Conservation (phyloP, 2,329 filamentous ascomycete genomes). For the Huntiella savannae region DNA sequence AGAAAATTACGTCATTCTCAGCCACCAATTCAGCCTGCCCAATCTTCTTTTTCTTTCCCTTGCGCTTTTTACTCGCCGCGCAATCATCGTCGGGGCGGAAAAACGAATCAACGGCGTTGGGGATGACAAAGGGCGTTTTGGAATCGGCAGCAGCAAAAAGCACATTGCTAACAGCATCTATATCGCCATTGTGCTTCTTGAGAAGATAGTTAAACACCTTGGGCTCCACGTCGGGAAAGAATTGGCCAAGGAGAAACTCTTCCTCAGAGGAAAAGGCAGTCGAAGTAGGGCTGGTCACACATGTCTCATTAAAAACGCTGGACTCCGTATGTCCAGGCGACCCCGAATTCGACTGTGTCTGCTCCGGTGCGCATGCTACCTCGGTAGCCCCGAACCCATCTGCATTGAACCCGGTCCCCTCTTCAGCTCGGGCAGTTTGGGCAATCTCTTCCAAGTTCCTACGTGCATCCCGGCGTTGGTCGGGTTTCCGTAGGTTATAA, state of each 20-base stretch:
- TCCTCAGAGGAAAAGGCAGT: conserved; percentile 2
- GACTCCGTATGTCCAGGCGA: too few species aligned
- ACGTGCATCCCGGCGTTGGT: conserved; percentile 34
- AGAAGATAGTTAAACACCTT: conserved; percentile 3
- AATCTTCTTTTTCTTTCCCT: conserved; percentile 21
- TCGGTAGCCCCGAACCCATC: conserved; percentile 29
- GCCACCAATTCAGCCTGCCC: conserved; percentile 16
- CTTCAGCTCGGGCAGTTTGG: conserved; percentile 42
- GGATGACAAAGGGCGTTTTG: conserved; percentile 17
- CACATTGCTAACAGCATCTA: conserved; percentile 48
- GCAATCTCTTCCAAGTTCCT: conserved; percentile 47
- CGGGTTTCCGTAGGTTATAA: conserved; percentile 39
- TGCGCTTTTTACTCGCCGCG: conserved; percentile 14
- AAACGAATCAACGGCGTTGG: conserved; percentile 72
- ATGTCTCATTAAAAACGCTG: too few species aligned
- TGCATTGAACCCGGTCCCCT: conserved; percentile 59
- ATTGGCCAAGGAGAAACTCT: conserved; percentile 5
- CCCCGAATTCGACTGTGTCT: too few species aligned
- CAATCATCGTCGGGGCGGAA: conserved; percentile 32
- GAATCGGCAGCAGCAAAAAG: conserved; percentile 55
- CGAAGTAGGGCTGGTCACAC: conserved; percentile 2
- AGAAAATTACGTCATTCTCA: conserved; percentile 23
- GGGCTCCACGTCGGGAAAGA: conserved; percentile 5
- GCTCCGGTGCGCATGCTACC: conserved; percentile 2
- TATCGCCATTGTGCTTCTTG: conserved; percentile 1